These are phyloP conservation scores for Hapsidospora chrysogenum DNA, from an alignment of 495 filamentous ascomycete species.

Conservation along the genomic window DNA sequence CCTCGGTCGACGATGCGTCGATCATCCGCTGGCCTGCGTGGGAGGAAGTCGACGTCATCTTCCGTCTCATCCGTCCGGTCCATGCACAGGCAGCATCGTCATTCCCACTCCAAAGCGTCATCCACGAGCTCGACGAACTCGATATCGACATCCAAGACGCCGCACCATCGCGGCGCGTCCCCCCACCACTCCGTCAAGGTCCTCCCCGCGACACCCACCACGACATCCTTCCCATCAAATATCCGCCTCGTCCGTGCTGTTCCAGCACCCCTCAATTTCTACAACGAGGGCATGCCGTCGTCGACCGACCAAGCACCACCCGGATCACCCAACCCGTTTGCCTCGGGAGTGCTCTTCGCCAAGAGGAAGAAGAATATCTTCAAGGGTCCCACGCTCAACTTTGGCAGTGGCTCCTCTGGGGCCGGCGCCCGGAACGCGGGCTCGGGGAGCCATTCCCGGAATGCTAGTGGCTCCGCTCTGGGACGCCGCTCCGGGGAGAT, in stretches of 20 bases:
- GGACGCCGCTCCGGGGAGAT: constrained; percentile 42
- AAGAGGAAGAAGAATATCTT: constrained; percentile 80
- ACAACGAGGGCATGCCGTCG: constrained; percentile 32
- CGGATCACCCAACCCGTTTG: constrained; percentile 27
- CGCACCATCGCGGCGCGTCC: constrained; percentile 42
- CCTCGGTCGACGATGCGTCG: constrained; percentile 72
- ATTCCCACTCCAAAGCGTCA: constrained; percentile 83
- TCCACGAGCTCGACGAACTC: constrained; percentile 77
- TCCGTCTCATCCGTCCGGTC: constrained; percentile 87
- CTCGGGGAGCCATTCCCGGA: constrained; percentile 29
- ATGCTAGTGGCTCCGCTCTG: constrained; percentile 33
- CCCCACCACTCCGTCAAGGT: constrained; percentile 89
- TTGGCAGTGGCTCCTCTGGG: constrained; percentile 20
- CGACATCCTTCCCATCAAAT: constrained; percentile 65
- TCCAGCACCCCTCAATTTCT: constrained; percentile 22
- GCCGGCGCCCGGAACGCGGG: constrained; percentile 7
- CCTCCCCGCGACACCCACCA: constrained; percentile 77
- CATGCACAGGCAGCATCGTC: constrained; percentile 73
- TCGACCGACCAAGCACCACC: constrained; percentile 19
- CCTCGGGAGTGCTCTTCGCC: constrained; percentile 55
- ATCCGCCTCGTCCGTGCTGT: constrained; percentile 61
- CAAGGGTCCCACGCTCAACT: constrained; percentile 60
- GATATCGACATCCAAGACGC: constrained; percentile 48
- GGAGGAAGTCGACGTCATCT: constrained; percentile 89
- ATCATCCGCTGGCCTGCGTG: constrained; percentile 53